Percentiles rank a stretch among this genome's conserved stretches.
Conservation (phyloP, 768 basidiomycete species). For the Exidia glandulosa region DNA sequence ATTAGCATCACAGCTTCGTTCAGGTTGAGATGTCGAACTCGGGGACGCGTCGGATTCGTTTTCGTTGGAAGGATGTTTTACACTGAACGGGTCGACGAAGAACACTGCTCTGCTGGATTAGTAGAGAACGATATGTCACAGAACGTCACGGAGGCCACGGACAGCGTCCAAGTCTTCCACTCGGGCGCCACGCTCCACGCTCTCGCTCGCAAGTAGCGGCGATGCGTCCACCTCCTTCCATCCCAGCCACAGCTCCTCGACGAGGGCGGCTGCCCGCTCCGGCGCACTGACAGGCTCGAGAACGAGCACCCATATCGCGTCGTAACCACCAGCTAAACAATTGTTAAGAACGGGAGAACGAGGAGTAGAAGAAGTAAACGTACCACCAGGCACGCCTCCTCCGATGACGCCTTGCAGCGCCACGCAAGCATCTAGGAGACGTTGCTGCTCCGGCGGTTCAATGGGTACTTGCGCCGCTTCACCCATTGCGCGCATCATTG, state of each 20-base stretch:
- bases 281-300: slow-evolving; percentile 37
- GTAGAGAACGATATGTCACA: neutral
- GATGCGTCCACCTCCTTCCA: slow-evolving; percentile 57
- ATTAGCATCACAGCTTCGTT: no score
- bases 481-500: slow-evolving; percentile 80
- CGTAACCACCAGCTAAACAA: slow-evolving; percentile 81
- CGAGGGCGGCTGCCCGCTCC: slow-evolving; percentile 35
- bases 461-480: slow-evolving; percentile 66
- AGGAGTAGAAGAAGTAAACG: slow-evolving; percentile 14
- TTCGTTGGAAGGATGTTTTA: no score
- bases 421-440: slow-evolving; percentile 68
- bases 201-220: slow-evolving; percentile 62
- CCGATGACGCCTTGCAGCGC: slow-evolving; percentile 77
- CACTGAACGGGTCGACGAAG: no score
- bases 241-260: slow-evolving; percentile 58
- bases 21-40: no score
- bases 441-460: slow-evolving; percentile 81
- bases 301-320: slow-evolving; percentile 90
- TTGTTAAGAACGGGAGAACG: neutral
- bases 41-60: no score
- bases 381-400: slow-evolving; percentile 94
- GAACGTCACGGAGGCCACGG: slow-evolving; percentile 37
- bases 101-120: no score
- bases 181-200: slow-evolving; percentile 50
- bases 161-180: slow-evolving; percentile 50